Evolutionary conservation across 768 basidiomycete species (phyloP), one percentile per base, ranked within the genome.

Genomic region (Tylopilus balloui): DNA sequence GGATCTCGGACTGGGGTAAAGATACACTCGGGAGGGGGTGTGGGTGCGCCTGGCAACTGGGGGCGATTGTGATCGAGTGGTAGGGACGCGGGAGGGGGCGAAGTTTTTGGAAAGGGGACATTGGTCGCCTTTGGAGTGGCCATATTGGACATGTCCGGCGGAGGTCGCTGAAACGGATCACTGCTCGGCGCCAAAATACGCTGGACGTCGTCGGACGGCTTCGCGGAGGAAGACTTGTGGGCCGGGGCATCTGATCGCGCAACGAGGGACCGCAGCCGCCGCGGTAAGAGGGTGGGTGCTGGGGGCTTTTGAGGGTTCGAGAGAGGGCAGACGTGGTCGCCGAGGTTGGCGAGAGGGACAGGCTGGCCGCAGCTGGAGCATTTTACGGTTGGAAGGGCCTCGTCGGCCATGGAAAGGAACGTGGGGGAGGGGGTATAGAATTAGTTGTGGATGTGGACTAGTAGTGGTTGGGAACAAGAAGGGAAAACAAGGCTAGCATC

Each of bases 311-410:
- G 71, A 41, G 57, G 62, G 39, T n/a, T 20, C 9, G 63, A 56
- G 53, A 79, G 74, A 10, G 73, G 55, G 66, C 92, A 96, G 62
- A 81, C 72, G 63, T 95, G 92, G 53, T 90, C 86, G 31, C 82
- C 82, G 29, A 95, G 81, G 39, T 83, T 75, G 40, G 76, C 70
- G 29, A 95, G 74, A 27, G 86, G 81, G 32, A 96, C 87, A 1
- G 78, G 80, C 9, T 72, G 70, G 57, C 72, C 71, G 64, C 92
- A 96, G 25, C 71, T 84, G 3, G 89, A 89, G 67, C 92, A 96
- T 65, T 86, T 94, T 52, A 93, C 85, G 3, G 83, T 74, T 6
- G 92, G 90, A 10, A 95, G 74, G 42, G 85, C 66, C 65, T 90
- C 81, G 20, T 64, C 58, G 45, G 49, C 50, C 66, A 69, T 67